Base-by-base conservation (phyloP, 2,329 filamentous ascomycete genomes). In the Alternaria sp. region DNA sequence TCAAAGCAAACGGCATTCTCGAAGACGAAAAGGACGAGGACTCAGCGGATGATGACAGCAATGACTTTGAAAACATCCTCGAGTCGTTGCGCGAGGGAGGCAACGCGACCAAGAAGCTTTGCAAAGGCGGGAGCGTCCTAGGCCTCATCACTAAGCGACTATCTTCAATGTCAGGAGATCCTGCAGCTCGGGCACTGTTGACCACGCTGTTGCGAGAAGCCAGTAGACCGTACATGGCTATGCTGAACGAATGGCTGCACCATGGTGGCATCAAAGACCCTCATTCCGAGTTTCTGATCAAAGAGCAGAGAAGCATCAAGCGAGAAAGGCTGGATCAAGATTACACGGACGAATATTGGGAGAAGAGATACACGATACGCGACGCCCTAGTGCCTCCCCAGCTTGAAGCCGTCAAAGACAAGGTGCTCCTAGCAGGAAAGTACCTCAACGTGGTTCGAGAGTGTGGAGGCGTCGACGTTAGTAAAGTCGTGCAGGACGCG, bases 291-390 rank as follows among this genome's bases (percentile, higher is more conserved):
- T 99, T 99, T 69, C 81, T 99, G 54, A 89, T 99, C 74, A 96
- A 96, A 74, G 95, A 98, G 78, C 93, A 97, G 71, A 96, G 94
- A 79, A 97, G 94, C 73, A 97, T 99, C 70, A 90, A 91, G 59
- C 88, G 95, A 41, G 95, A 98, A 76, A 87, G 92, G 60, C 82
- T 99, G 3, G 93, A 98, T 74, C 90, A 97, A 75, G 95, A 99
- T 77, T 99, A 98, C 73, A 99, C 94, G 0, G 95, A 99, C 77
- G 95, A 99, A 74, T 99, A 99, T 78, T 99, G 95, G 95, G 95
- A 99, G 77, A 93, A 96, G 74, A 87, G 95, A 64, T 99, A 99
- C 75, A 98, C 95, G 5, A 91, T 99, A 64, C 90, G 95, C 60
- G 93, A 97, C 62, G 89, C 92, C 49, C 91, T 97, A 61, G 89